Percentiles rank a stretch among this genome's conserved stretches.
phyloP scores from a whole-genome alignment of 2,329 filamentous ascomycete species.

The Arthrobotrys entomopaga region DNA sequence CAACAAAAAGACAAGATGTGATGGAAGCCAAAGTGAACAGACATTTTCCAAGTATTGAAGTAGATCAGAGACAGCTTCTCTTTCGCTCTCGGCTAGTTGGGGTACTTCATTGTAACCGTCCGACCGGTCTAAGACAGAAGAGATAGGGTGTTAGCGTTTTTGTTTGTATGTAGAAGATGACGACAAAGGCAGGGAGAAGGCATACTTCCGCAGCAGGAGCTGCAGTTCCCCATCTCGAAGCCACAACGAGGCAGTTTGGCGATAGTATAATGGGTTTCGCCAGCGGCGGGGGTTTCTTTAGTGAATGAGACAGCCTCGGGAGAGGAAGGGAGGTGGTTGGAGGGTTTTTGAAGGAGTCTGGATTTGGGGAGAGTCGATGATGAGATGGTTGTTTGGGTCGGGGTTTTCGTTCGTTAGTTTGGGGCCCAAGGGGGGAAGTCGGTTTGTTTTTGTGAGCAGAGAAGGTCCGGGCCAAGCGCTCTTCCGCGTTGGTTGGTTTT shows the following conservation, averaged over 20 bases:
- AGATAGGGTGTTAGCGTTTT: slow-evolving; percentile 26
- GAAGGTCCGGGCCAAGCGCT: background rate
- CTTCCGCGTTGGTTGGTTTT: background rate
- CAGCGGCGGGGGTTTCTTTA: slow-evolving; percentile 18
- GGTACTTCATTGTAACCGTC: slow-evolving; percentile 67
- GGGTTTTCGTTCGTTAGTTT: background rate
- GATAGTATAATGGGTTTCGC: slow-evolving; percentile 16
- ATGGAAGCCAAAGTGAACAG: slow-evolving; percentile 59
- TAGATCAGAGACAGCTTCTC: slow-evolving; percentile 94
- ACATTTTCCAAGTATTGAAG: slow-evolving; percentile 97
- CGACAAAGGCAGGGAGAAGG: slow-evolving; percentile 45
- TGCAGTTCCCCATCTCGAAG: slow-evolving; percentile 69
- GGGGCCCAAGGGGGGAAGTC: slow-evolving; percentile 40
- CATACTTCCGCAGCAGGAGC: slow-evolving; percentile 65
- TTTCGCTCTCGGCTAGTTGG: slow-evolving; percentile 91
- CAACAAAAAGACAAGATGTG: too few species aligned
- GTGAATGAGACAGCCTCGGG: slow-evolving; percentile 23
- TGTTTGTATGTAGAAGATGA: slow-evolving; percentile 18
- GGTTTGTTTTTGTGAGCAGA: slow-evolving; percentile 35
- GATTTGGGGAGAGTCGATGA: slow-evolving; percentile 23
- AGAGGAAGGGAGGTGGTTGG: slow-evolving; percentile 8
- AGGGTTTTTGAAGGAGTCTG: slow-evolving; percentile 30
- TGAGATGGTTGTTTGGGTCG: slow-evolving; percentile 29
- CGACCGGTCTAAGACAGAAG: slow-evolving; percentile 42
- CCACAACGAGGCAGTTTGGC: slow-evolving; percentile 54